Conservation (phyloP, 2,329 filamentous ascomycete species). For the Cladophialophora immunda region DNA sequence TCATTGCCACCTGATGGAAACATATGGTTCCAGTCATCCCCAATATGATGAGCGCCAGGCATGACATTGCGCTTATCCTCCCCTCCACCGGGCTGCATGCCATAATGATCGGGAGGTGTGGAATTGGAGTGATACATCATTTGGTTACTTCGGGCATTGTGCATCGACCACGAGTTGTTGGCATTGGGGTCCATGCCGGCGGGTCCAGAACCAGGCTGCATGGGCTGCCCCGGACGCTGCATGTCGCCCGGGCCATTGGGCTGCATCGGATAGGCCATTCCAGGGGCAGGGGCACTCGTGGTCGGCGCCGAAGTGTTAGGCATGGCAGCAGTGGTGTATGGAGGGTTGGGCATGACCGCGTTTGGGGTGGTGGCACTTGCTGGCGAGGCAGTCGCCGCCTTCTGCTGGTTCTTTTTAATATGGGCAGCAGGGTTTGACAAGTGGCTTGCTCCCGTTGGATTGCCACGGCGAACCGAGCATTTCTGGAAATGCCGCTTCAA, state of each 20-base stretch:
- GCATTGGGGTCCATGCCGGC: conserved; percentile 37
- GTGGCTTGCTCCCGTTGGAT: conserved; percentile 93
- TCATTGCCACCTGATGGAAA: conserved; percentile 77
- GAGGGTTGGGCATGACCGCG: conserved; percentile 37
- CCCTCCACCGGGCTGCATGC: conserved; percentile 37
- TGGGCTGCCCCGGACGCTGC: conserved; percentile 38
- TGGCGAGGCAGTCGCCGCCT: conserved; percentile 38
- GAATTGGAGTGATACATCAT: conserved; percentile 41
- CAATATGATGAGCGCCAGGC: conserved; percentile 62
- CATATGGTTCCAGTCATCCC: conserved; percentile 78
- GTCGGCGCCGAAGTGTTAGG: conserved; percentile 38
- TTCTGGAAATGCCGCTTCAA: conserved; percentile 99
- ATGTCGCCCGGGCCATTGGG: conserved; percentile 38
- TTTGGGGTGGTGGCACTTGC: conserved; percentile 36
- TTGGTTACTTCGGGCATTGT: conserved; percentile 52
- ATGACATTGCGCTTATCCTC: conserved; percentile 62
- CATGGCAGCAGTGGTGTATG: conserved; percentile 40
- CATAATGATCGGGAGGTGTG: conserved; percentile 39
- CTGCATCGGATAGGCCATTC: conserved; percentile 38
- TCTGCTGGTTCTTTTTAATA: conserved; percentile 73
- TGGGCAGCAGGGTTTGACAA: conserved; percentile 91
- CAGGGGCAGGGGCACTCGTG: conserved; percentile 38
- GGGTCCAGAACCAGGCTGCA: conserved; percentile 35
- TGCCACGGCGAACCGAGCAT: conserved; percentile 94
- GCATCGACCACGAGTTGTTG: conserved; percentile 51